Percentiles rank a stretch among this genome's conserved stretches.
Conservation (phyloP, 116 monocot genomes). For the Phalaenopsis hybrid region DNA sequence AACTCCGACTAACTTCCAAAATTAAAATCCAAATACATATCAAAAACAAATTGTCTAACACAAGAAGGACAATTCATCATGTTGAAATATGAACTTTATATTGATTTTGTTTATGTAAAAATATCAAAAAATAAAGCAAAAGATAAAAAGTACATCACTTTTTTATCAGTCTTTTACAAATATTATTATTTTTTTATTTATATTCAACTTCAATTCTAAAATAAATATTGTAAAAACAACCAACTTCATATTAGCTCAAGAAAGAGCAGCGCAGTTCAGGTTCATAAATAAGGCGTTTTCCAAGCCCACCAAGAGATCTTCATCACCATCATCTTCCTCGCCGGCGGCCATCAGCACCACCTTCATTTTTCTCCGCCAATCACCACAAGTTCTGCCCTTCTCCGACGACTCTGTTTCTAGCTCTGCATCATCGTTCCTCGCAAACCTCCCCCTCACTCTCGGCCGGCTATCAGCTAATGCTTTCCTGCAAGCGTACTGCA, state of each 20-base stretch:
- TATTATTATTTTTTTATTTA: background rate
- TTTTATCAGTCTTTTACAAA: background rate
- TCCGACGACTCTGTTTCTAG: background rate
- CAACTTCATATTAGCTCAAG: too few species aligned
- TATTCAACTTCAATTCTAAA: background rate
- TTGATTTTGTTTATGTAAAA: too few species aligned
- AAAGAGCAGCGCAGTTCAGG: background rate
- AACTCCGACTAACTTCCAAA: too few species aligned
- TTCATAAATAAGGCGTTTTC: background rate
- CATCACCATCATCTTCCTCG: constrained; percentile 6
- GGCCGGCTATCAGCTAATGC: constrained; percentile 47
- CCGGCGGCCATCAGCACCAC: constrained; percentile 5
- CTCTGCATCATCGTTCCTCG: constrained; percentile 31
- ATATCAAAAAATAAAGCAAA: too few species aligned
- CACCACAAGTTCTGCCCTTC: background rate
- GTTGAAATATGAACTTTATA: too few species aligned
- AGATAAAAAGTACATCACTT: too few species aligned
- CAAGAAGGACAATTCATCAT: too few species aligned
- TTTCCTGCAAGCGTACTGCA: constrained; percentile 50
- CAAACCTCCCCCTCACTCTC: constrained; percentile 38
- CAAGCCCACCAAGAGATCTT: constrained; percentile 8
- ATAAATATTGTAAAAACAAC: background rate
- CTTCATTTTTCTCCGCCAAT: constrained; percentile 19
- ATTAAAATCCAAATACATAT: too few species aligned
- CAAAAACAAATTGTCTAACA: too few species aligned